Evolutionary conservation across 2,329 filamentous ascomycete species (phyloP).

Genomic region (Penicillium fuscoglaucum): DNA sequence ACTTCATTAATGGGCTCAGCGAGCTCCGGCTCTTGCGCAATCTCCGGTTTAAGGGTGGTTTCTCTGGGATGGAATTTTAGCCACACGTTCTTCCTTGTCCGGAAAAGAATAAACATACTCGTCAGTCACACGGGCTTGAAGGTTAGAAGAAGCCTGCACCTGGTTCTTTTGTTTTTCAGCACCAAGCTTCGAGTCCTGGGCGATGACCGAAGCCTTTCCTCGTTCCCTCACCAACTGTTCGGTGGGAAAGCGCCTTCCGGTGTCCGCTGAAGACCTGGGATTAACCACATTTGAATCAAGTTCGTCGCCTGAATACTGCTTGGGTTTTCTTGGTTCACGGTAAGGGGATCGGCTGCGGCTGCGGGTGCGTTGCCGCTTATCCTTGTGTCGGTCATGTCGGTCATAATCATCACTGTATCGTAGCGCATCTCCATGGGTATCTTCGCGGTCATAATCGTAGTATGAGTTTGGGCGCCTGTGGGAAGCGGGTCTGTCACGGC

Average conservation of each 20-base stretch:
- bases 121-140: conserved; percentile 36
- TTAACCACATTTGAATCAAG: conserved; percentile 30
- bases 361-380: conserved; percentile 59
- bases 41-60: conserved; percentile 17
- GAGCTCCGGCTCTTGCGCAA: conserved; percentile 42
- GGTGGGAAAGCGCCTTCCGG: conserved; percentile 53
- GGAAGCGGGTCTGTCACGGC: conserved; percentile 43
- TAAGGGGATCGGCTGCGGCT: conserved; percentile 54
- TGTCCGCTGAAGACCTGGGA: conserved; percentile 31
- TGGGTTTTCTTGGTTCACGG: conserved; percentile 40
- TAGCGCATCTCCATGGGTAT: conserved; percentile 41
- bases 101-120: conserved; percentile 42
- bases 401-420: conserved; percentile 54
- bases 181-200: conserved; percentile 61
- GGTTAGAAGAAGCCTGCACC: conserved; percentile 51
- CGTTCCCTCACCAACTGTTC: conserved; percentile 65
- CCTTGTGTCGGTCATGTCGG: conserved; percentile 46
- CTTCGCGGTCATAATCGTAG: conserved; percentile 54
- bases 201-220: conserved; percentile 57
- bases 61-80: conserved; percentile 23
- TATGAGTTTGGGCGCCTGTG: conserved; percentile 45
- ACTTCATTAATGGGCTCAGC: conserved; percentile 72
- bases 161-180: conserved; percentile 68
- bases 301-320: conserved; percentile 42
- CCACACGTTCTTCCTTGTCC: not conserved